A percentile compares a stretch with the other conserved stretches of the same genome.
Evolutionary conservation across 2,329 filamentous ascomycete species (phyloP).

Genomic region (Sclerotinia borealis): DNA sequence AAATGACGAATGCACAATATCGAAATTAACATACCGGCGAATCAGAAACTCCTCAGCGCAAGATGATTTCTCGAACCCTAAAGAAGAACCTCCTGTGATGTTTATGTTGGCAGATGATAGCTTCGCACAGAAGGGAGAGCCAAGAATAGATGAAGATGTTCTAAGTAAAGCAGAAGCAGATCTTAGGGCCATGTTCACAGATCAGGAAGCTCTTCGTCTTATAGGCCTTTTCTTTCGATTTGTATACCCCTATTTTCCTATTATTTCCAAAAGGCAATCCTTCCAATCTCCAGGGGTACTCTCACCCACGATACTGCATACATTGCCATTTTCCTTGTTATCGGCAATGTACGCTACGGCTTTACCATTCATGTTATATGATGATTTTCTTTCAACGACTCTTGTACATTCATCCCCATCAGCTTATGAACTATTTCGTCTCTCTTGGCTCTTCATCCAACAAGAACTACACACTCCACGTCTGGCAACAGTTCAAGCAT

Average conservation of each 20-base stretch:
- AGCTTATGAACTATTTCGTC: conserved; percentile 29
- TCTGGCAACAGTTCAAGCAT: conserved; percentile 33
- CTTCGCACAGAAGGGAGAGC: conserved; percentile 29
- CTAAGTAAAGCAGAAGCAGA: conserved; percentile 26
- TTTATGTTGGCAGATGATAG: conserved; percentile 32
- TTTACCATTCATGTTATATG: conserved; percentile 40
- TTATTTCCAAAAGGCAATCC: conserved; percentile 35
- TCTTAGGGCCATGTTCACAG: conserved; percentile 28
- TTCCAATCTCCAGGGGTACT: conserved; percentile 23
- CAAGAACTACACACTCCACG: conserved; percentile 33
- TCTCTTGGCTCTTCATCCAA: conserved; percentile 30
- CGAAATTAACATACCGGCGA: conserved; percentile 30
- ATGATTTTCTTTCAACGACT: conserved; percentile 34
- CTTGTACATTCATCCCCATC: conserved; percentile 31
- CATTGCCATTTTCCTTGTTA: conserved; percentile 35
- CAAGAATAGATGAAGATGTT: conserved; percentile 28
- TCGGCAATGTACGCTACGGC: conserved; percentile 40
- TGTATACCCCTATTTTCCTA: conserved; percentile 40
- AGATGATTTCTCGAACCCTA: conserved; percentile 22
- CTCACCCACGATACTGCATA: conserved; percentile 30
- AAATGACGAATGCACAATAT: conserved; percentile 31
- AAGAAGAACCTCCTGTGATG: conserved; percentile 29
- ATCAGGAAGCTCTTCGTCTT: conserved; percentile 34
- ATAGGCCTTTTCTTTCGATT: conserved; percentile 38
- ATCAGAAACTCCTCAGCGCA: conserved; percentile 23